Evolutionary conservation across 163 green algal species (phyloP), one percentile per base, ranked within the genome.

Genomic region (Prototheca wickerhamii): DNA sequence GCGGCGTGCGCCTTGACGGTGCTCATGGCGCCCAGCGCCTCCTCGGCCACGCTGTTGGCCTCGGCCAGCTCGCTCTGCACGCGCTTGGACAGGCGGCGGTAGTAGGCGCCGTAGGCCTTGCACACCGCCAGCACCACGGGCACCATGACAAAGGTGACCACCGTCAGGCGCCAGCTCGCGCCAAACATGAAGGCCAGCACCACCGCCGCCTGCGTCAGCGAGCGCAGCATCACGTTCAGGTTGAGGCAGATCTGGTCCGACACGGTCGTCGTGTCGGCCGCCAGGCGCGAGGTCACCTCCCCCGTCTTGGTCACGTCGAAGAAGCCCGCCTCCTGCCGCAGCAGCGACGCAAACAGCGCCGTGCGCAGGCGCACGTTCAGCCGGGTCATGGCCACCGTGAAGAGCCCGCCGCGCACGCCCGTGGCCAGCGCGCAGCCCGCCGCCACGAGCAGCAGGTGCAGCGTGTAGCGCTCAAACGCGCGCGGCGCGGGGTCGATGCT

Each of bases 71-170:
- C 73, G 0, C 73, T 73, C 74, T 93, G 86, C 21, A 89, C 81
- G 50, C 75, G 65, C 73, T 92, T 92, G 35, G 61, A 63, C 50
- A 94, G 67, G 31, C 70, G 75, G 44, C 76, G 76, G 70, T 86
- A 91, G 68, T 84, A 91, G 4, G 54, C 65, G 34, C 87, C 87
- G 66, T 92, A 95, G 26, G 89, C 72, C 69, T 88, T 86, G 67
- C 68, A 85, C 43, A 92, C 76, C 12, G 69, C 44, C 10, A 86
- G 60, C 26, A 84, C 82, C 18, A 85, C 55, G 0, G 89, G 89
- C n/a, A 96, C 71, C 50, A 92, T 75, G 35, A 91, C 81, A 62
- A 93, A 86, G 12, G 89, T 91, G 21, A 96, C 75, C 0, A 93
- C 77, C 0, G 88, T 87, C 33, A 95, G 82, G 20, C 87, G 81